These are phyloP conservation scores for Lecanicillium sp. DNA, from an alignment of 2,329 filamentous ascomycete species.

Conservation along the genomic window DNA sequence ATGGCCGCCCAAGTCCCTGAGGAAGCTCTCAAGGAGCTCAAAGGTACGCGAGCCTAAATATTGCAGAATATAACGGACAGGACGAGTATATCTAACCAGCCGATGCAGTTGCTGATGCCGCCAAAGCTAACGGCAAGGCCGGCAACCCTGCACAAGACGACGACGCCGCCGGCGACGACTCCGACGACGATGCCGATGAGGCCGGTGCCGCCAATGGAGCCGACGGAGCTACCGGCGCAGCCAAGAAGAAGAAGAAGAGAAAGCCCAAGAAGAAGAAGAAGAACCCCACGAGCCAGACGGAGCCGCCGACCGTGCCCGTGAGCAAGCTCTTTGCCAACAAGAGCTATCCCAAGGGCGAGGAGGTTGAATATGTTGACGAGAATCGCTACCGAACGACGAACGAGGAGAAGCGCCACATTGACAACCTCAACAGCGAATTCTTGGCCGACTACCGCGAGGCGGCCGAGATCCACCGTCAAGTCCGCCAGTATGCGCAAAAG, in stretches of 20 bases:
- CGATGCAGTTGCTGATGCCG: constrained; percentile 30
- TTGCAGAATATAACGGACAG: no score
- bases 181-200: constrained; percentile 46
- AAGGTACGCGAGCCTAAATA: no score
- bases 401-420: constrained; percentile 77
- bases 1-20: constrained; percentile 36
- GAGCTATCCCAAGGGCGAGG: constrained; percentile 68
- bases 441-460: constrained; percentile 74
- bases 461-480: constrained; percentile 84
- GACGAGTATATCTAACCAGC: not conserved
- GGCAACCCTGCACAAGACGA: constrained; percentile 28
- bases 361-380: constrained; percentile 69
- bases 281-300: constrained; percentile 64
- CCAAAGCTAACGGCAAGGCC: constrained; percentile 31
- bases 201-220: constrained; percentile 28
- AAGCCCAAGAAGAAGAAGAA: constrained; percentile 82
- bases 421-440: constrained; percentile 76
- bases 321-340: constrained; percentile 66
- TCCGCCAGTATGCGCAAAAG: constrained; percentile 74
- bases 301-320: constrained; percentile 64
- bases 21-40: constrained; percentile 36
- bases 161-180: constrained; percentile 34
- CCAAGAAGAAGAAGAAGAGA: constrained; percentile 57
- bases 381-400: constrained; percentile 71
- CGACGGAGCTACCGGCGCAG: constrained; percentile 27